A percentile compares a stretch with the other conserved stretches of the same genome.
Evolutionary conservation across 257 asterid genomes (phyloP).

Genomic region (Gentiana dahurica): DNA sequence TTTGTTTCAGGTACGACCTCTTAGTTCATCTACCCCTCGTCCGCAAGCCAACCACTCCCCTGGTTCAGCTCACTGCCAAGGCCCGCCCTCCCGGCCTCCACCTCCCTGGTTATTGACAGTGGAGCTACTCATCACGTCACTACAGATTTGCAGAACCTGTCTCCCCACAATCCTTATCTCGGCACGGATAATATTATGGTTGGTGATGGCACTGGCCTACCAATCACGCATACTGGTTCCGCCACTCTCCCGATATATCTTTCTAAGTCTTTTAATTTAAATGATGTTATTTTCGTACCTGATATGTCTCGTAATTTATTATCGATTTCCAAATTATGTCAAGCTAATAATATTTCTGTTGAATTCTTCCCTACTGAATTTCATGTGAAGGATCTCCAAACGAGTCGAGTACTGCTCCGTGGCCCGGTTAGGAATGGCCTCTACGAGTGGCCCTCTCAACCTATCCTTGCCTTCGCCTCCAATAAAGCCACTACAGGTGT

Average conservation of each 20-base stretch:
- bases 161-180: not conserved
- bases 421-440: not conserved
- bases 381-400: slow-evolving; percentile 4
- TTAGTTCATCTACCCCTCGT: too few species aligned
- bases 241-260: not conserved
- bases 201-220: not conserved
- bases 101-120: slow-evolving; percentile 3
- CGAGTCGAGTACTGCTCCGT: not conserved
- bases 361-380: not conserved
- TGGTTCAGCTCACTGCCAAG: too few species aligned
- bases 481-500: not conserved
- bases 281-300: slow-evolving; percentile 3
- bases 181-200: not conserved
- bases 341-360: not conserved
- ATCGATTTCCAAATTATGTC: not conserved
- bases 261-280: not conserved
- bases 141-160: not conserved
- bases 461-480: too few species aligned
- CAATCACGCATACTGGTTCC: not conserved
- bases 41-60: too few species aligned
- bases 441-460: not conserved
- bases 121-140: slow-evolving; percentile 6
- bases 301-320: not conserved
- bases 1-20: too few species aligned
- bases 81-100: too few species aligned